phyloP scores from a whole-genome alignment of 306 rosid genomes.

The Vigna unguiculata region DNA sequence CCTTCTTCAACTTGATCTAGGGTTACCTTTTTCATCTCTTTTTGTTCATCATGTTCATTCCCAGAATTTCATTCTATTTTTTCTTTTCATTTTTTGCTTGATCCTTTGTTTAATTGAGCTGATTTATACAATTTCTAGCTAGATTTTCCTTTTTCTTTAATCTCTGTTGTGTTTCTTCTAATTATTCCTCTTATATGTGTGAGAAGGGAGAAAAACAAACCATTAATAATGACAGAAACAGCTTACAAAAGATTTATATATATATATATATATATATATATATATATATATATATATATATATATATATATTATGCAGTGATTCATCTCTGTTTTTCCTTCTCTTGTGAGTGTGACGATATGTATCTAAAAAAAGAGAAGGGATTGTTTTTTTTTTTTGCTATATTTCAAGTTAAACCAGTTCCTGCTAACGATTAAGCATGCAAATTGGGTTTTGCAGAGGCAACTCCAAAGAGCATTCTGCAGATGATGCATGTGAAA shows the following conservation, averaged over 20 bases:
- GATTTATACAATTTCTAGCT: neutral
- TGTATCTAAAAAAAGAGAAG: neutral
- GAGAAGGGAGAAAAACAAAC: neutral
- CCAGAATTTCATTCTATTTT: neutral
- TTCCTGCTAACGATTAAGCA: neutral
- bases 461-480: constrained; percentile 77
- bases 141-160: neutral
- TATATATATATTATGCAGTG: neutral
- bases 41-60: neutral
- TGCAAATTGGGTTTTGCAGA: constrained; percentile 52
- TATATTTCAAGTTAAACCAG: neutral
- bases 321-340: neutral
- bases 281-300: too few relatives aligned
- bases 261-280: too few relatives aligned
- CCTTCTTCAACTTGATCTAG: constrained; percentile 6
- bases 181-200: neutral
- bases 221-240: neutral
- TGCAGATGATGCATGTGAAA: constrained; percentile 74
- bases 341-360: neutral
- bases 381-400: neutral
- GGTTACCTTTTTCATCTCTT: constrained; percentile 12
- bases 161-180: neutral
- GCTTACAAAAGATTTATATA: neutral
- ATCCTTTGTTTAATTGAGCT: neutral
- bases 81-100: neutral